Evolutionary conservation across 495 filamentous ascomycete genomes (phyloP).

Genomic region (Thermothielavioides terrestris): DNA sequence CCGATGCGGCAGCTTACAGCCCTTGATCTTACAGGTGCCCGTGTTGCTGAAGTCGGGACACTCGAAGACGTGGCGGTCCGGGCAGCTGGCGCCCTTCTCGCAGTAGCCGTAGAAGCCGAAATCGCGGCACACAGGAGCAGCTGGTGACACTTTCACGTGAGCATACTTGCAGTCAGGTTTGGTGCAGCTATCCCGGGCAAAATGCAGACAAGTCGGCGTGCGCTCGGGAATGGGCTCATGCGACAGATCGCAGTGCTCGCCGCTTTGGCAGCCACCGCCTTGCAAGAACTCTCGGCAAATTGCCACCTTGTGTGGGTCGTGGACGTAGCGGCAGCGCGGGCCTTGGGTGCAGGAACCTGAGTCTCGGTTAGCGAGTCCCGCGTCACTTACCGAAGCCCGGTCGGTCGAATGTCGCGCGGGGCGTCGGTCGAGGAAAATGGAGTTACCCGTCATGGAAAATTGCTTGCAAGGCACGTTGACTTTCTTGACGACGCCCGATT

Average conservation of each 20-base stretch:
- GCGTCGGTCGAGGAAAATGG: slow-evolving; percentile 33
- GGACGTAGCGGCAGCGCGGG: slow-evolving; percentile 67
- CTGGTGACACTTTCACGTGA: slow-evolving; percentile 73
- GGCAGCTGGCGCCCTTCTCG: slow-evolving; percentile 68
- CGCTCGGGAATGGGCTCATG: slow-evolving; percentile 82
- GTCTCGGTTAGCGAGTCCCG: slow-evolving; percentile 27
- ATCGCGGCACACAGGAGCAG: slow-evolving; percentile 70
- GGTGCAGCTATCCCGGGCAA: slow-evolving; percentile 81
- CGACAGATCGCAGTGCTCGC: slow-evolving; percentile 83
- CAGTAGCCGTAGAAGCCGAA: slow-evolving; percentile 91
- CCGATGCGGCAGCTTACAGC: slow-evolving; percentile 78
- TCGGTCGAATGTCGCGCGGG: slow-evolving; percentile 14
- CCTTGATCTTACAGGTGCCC: slow-evolving; percentile 71
- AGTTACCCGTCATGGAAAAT: slow-evolving; percentile 86
- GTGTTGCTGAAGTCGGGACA: slow-evolving; percentile 94
- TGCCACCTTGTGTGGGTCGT: slow-evolving; percentile 82
- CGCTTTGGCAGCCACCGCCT: slow-evolving; percentile 68
- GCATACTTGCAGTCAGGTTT: slow-evolving; percentile 84
- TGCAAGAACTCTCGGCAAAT: slow-evolving; percentile 82
- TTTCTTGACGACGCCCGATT: slow-evolving; percentile 51
- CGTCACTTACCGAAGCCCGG: slow-evolving; percentile 21
- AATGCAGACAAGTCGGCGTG: slow-evolving; percentile 82
- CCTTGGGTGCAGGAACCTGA: slow-evolving; percentile 78
- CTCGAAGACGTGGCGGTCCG: slow-evolving; percentile 77
- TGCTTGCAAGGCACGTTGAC: slow-evolving; percentile 73